Evolutionary conservation across 805 yeast species (phyloP).

Genomic region (Candida ipomoeae): DNA sequence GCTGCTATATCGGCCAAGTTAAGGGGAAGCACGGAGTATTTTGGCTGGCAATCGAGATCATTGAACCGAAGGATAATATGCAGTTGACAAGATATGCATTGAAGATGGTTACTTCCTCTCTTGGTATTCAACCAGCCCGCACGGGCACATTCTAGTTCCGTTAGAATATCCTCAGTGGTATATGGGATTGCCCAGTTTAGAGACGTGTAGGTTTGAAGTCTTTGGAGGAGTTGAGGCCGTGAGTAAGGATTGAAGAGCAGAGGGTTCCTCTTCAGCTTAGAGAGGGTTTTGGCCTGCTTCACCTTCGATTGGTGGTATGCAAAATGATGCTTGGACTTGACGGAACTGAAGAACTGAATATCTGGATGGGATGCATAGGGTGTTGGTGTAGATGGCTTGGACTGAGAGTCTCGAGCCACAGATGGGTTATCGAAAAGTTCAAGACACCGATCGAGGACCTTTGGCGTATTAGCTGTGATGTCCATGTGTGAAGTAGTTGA

Average conservation of each 20-base stretch:
- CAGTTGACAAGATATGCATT: slow-evolving; percentile 31
- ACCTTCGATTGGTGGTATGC: slow-evolving; percentile 32
- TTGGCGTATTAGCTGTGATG: slow-evolving; percentile 13
- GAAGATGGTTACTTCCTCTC: slow-evolving; percentile 27
- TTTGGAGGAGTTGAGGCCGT: slow-evolving; percentile 28
- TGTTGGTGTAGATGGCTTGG: slow-evolving; percentile 13
- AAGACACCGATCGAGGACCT: slow-evolving; percentile 14
- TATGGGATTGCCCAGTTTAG: slow-evolving; percentile 45
- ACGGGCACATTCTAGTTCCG: slow-evolving; percentile 46
- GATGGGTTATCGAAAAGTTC: slow-evolving; percentile 6
- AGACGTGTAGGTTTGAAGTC: slow-evolving; percentile 43
- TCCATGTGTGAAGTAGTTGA: neutral
- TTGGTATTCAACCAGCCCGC: slow-evolving; percentile 46
- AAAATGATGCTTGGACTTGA: slow-evolving; percentile 35
- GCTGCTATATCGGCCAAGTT: slow-evolving; percentile 22
- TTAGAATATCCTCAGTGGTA: slow-evolving; percentile 22
- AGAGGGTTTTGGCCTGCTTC: neutral
- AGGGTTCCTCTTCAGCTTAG: slow-evolving; percentile 8
- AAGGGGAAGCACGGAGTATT: slow-evolving; percentile 10
- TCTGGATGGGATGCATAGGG: slow-evolving; percentile 31
- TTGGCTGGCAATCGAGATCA: slow-evolving; percentile 10
- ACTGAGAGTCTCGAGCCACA: neutral
- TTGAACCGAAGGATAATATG: slow-evolving; percentile 29
- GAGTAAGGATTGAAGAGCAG: slow-evolving; percentile 36
- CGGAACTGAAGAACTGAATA: slow-evolving; percentile 34